Conservation (phyloP, 192 early-diverging fungal species). For the Chytriomyces hyalinus region DNA sequence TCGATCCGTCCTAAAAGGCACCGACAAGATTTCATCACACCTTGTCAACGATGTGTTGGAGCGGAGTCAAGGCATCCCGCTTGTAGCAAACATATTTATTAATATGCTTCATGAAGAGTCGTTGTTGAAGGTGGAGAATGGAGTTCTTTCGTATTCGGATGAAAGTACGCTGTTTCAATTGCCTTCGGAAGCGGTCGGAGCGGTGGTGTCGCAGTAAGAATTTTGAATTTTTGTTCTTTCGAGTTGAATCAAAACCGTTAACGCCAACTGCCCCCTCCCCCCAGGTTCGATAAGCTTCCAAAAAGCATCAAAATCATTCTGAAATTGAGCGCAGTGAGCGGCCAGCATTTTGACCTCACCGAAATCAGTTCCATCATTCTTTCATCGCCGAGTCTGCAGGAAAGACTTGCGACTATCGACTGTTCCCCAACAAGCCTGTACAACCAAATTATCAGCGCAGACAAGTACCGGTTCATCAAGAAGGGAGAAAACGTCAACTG, state of each 20-base stretch:
- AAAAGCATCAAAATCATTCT: constrained; percentile 19
- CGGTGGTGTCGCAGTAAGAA: constrained; percentile 32
- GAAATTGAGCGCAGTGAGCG: constrained; percentile 23
- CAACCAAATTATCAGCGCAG: constrained; percentile 1
- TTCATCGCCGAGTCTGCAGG: background rate
- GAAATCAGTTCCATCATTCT: constrained; percentile 23
- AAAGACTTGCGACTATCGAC: background rate
- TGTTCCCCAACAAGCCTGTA: background rate
- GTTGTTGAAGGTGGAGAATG: constrained; percentile 9
- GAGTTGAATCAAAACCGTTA: background rate
- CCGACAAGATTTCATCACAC: background rate
- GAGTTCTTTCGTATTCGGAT: constrained; percentile 1
- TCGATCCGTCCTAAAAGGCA: background rate
- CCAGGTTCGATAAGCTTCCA: constrained; percentile 27
- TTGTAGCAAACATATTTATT: constrained; percentile 21
- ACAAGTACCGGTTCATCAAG: constrained; percentile 26
- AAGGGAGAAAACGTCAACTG: background rate
- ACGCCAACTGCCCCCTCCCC: background rate
- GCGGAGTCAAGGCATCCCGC: constrained; percentile 28
- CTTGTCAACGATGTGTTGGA: constrained; percentile 27
- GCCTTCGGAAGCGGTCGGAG: constrained; percentile 23
- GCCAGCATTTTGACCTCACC: constrained; percentile 30
- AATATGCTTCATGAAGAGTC: constrained; percentile 19
- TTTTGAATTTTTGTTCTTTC: background rate
- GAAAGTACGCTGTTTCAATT: background rate